Evolutionary conservation across 2,329 filamentous ascomycete species (phyloP), one percentile per base, ranked within the genome.

Genomic region (Botryotinia narcissicola): DNA sequence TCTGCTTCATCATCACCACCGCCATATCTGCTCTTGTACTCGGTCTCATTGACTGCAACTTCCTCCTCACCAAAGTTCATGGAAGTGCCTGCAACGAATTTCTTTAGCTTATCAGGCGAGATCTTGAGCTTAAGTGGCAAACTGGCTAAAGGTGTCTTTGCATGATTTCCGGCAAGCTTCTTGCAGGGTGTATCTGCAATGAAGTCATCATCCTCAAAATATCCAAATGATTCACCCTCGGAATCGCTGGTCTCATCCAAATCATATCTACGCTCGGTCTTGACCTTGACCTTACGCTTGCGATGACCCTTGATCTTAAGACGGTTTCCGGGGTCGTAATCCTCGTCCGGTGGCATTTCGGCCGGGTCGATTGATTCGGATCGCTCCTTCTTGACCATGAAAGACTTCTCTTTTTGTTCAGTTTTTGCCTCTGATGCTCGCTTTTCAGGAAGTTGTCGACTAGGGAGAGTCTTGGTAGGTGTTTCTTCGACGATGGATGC

Each of bases 261-360:
- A 37, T 69, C n/a, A 32, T 67, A 67, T 4, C 54, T 57, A 57
- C 61, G 35, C 42, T 40, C 44, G 25, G 18, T 22, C 46, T 67
- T 67, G 10, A 42, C 66, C 66, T 69, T 69, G 8, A 69, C 66
- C 48, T 69, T 69, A 22, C 66, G 66, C 66, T 69, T 69, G 10
- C 66, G 66, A 69, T 42, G 10, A 18, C 59, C 70, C 35, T 67
- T 72, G 29, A 63, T 37, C 70, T 72, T 73, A 40, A 66, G 40
- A 32, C 48, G 48, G 20, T 69, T 63, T 22, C 37, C 29, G 14
- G 74, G 74, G 25, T 67, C 29, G 25, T 75, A 75, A 8, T 75
- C 74, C 7, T 71, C 74, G 9, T 75, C 74, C 12, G 73, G 73
- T 14, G 68, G 66, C 35, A 75, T 48, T 18, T 74, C 74, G 0